Conservation (phyloP, 2,329 filamentous ascomycete genomes). For the Phialocephala subalpina region DNA sequence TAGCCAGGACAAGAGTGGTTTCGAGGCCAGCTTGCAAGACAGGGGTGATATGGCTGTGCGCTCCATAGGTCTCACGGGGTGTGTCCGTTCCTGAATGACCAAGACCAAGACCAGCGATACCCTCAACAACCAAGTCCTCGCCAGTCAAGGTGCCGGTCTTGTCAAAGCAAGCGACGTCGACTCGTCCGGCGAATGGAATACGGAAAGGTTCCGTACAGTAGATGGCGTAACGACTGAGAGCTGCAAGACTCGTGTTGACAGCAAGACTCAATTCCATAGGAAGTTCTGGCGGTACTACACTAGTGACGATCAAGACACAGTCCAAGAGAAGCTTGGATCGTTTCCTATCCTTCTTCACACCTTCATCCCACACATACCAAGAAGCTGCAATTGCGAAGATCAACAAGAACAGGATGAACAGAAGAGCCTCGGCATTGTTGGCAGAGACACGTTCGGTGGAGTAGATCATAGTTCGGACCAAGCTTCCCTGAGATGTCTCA, state of each 20-base stretch:
- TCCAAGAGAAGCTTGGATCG: constrained; percentile 96
- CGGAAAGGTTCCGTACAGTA: constrained; percentile 99
- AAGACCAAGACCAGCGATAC: constrained; percentile 88
- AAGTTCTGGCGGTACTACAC: constrained; percentile 96
- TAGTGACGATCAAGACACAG: constrained; percentile 96
- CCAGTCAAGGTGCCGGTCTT: constrained; percentile 98
- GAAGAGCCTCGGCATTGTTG: constrained; percentile 94
- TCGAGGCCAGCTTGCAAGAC: constrained; percentile 77
- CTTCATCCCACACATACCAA: constrained; percentile 99
- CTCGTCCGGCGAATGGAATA: constrained; percentile 93
- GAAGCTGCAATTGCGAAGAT: constrained; percentile 97
- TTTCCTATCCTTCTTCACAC: constrained; percentile 93
- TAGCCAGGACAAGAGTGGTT: constrained; percentile 92
- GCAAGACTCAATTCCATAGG: constrained; percentile 98
- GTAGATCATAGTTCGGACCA: constrained; percentile 99
- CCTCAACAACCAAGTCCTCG: constrained; percentile 95
- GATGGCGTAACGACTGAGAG: constrained; percentile 93
- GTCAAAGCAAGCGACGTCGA: constrained; percentile 97
- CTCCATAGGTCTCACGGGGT: constrained; percentile 77
- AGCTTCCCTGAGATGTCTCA: constrained; percentile 96
- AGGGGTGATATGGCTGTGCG: constrained; percentile 79
- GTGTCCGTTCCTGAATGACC: constrained; percentile 71
- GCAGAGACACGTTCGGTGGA: constrained; percentile 99
- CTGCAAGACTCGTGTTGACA: constrained; percentile 96
- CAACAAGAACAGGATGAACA: constrained; percentile 96